Percentiles rank a stretch among this genome's conserved stretches.
These are phyloP conservation scores for Lentinula raphanica DNA, from an alignment of 768 basidiomycete species.

Conservation along the genomic window DNA sequence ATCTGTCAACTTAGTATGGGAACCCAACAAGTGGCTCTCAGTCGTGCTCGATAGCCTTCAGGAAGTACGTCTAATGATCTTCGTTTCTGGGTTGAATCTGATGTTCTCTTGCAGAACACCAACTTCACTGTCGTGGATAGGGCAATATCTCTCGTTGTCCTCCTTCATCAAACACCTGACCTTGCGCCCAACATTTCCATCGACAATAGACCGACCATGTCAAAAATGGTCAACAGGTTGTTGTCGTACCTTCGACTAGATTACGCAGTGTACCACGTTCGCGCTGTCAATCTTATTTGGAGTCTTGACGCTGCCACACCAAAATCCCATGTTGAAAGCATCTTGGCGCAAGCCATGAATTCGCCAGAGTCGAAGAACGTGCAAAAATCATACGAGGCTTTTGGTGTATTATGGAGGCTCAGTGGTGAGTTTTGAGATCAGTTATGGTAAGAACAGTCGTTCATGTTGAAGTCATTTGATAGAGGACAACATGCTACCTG, in stretches of 20 bases:
- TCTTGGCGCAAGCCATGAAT: constrained; percentile 68
- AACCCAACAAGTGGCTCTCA: constrained; percentile 59
- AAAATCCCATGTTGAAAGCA: constrained; percentile 68
- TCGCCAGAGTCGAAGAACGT: constrained; percentile 43
- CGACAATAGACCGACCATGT: constrained; percentile 50
- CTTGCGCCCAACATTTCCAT: constrained; percentile 52
- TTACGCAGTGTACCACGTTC: constrained; percentile 69
- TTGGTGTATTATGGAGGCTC: constrained; percentile 89
- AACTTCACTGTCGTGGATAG: constrained; percentile 70
- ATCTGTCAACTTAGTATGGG: constrained; percentile 45
- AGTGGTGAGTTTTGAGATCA: constrained; percentile 48
- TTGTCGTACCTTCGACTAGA: constrained; percentile 68
- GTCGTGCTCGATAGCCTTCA: constrained; percentile 47
- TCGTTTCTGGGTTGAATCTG: not conserved
- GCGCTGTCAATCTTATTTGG: constrained; percentile 83
- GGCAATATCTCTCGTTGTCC: constrained; percentile 50
- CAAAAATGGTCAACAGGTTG: constrained; percentile 61
- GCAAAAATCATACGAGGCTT: constrained; percentile 71
- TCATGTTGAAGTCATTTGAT: not conserved
- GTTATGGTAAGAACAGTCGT: constrained; percentile 12
- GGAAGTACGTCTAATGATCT: constrained; percentile 36
- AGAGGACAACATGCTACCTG: constrained; percentile 78
- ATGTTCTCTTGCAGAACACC: constrained; percentile 32
- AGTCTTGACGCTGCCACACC: constrained; percentile 54
- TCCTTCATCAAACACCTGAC: constrained; percentile 44